A percentile compares a stretch with the other conserved stretches of the same genome.
These are phyloP conservation scores for Corylus americana DNA, from an alignment of 306 rosid species.

Conservation along the genomic window DNA sequence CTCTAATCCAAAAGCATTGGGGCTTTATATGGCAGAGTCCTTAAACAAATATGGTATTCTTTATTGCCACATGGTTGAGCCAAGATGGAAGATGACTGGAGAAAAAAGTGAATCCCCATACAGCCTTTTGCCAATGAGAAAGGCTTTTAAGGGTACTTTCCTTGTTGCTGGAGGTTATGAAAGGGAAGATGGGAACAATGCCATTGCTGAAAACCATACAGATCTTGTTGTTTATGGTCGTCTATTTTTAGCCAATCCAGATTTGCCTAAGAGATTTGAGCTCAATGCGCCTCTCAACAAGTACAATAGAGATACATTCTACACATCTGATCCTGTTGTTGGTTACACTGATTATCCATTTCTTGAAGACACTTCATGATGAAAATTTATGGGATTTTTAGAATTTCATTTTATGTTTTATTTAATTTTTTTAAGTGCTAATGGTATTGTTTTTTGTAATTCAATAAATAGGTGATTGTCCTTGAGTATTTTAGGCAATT, in stretches of 20 bases:
- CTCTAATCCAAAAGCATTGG: constrained; percentile 38
- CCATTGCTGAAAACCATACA: constrained; percentile 11
- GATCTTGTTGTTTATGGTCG: constrained; percentile 39
- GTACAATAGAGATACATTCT: constrained; percentile 32
- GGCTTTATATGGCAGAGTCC: constrained; percentile 26
- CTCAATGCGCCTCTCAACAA: constrained; percentile 35
- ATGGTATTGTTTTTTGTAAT: too few species aligned
- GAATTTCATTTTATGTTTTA: too few species aligned
- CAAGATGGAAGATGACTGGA: constrained; percentile 20
- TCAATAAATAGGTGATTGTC: too few species aligned
- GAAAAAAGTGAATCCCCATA: not conserved
- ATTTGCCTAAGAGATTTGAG: constrained; percentile 41
- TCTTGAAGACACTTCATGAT: constrained; percentile 11
- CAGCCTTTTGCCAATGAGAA: constrained; percentile 30
- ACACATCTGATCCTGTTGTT: constrained; percentile 23
- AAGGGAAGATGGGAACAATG: constrained; percentile 32
- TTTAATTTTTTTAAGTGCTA: too few species aligned
- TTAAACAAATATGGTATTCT: constrained; percentile 35
- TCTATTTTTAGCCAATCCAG: constrained; percentile 39
- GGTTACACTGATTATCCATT: constrained; percentile 48
- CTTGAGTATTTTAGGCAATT: too few species aligned
- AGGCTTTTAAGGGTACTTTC: constrained; percentile 39
- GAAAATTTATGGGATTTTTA: too few species aligned
- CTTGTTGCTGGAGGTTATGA: constrained; percentile 28
- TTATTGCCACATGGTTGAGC: constrained; percentile 42